These are phyloP conservation scores for Gossypium anomalum DNA, from an alignment of 345 rosid genomes.

Conservation along the genomic window DNA sequence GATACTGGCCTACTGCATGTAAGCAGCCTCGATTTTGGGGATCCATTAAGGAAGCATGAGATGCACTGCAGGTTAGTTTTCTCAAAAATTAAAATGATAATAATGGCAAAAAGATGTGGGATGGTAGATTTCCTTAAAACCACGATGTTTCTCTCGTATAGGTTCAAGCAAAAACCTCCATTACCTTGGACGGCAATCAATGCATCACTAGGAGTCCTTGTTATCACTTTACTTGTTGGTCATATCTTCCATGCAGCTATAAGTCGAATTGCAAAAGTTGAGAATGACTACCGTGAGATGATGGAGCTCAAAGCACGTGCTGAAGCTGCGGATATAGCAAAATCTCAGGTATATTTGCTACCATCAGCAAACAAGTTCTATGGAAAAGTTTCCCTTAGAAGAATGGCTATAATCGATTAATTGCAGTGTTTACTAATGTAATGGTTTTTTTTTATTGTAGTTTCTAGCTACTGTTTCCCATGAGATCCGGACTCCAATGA, in stretches of 20 bases:
- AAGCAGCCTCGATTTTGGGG: constrained; percentile 87
- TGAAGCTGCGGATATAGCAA: constrained; percentile 96
- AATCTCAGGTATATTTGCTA: constrained; percentile 66
- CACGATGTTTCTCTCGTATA: constrained; percentile 24
- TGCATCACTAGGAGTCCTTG: constrained; percentile 50
- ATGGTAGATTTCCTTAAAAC: constrained; percentile 15
- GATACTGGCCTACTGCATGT: constrained; percentile 55
- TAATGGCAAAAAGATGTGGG: neutral
- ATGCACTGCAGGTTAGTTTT: constrained; percentile 84
- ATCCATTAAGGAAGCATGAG: constrained; percentile 82
- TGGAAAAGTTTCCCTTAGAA: neutral
- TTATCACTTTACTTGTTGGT: constrained; percentile 67
- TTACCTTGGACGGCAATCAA: constrained; percentile 78
- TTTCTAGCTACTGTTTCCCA: constrained; percentile 97
- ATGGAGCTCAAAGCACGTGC: constrained; percentile 81
- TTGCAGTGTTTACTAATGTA: neutral
- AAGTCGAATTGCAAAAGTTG: constrained; percentile 65
- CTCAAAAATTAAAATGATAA: neutral
- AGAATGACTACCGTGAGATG: constrained; percentile 68
- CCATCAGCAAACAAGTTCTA: neutral
- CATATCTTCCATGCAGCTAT: constrained; percentile 74
- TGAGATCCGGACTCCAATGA: constrained; percentile 96
- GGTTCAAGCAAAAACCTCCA: constrained; percentile 77
- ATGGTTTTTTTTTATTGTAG: constrained; percentile 37
- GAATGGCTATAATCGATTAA: neutral